Evolutionary conservation across 2,329 filamentous ascomycete species (phyloP).

Genomic region (Aspergillus sp.): DNA sequence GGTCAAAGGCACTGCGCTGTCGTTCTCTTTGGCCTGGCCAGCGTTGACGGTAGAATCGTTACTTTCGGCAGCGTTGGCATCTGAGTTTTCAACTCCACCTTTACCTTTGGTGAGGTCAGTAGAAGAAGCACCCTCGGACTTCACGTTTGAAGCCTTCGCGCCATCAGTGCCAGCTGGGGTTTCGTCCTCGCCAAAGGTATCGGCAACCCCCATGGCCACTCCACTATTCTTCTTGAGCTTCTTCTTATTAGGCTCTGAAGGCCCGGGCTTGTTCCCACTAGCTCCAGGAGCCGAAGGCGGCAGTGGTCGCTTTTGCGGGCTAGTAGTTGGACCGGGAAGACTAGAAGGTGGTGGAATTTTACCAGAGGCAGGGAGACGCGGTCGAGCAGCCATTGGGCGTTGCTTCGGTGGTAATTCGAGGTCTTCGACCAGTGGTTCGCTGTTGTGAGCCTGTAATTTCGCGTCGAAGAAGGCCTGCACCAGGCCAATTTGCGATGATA

Average conservation of each 20-base stretch:
- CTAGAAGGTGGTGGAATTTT: constrained; percentile 42
- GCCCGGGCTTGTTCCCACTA: constrained; percentile 26
- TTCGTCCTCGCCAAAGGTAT: constrained; percentile 29
- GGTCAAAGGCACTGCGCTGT: constrained; percentile 40
- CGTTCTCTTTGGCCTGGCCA: constrained; percentile 29
- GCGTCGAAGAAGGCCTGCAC: constrained; percentile 88
- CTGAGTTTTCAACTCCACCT: constrained; percentile 13
- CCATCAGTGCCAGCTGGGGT: constrained; percentile 17
- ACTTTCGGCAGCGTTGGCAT: constrained; percentile 9
- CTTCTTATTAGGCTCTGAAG: constrained; percentile 42
- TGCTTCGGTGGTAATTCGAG: constrained; percentile 94
- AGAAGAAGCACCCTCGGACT: constrained; percentile 32
- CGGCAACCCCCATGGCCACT: constrained; percentile 25
- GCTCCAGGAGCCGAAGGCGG: constrained; percentile 26
- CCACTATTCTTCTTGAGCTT: constrained; percentile 44
- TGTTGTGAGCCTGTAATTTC: constrained; percentile 80
- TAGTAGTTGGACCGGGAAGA: constrained; percentile 32
- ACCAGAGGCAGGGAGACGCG: constrained; percentile 47
- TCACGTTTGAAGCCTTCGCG: constrained; percentile 27
- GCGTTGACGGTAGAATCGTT: constrained; percentile 15
- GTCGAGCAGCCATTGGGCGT: constrained; percentile 51
- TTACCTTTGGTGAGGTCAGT: constrained; percentile 18
- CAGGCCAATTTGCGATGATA: constrained; percentile 79
- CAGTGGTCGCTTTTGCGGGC: constrained; percentile 43
- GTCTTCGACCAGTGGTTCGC: constrained; percentile 85